Evolutionary conservation across 495 filamentous ascomycete species (phyloP), one percentile per base, ranked within the genome.

Genomic region (Penicillium ochrochloron): DNA sequence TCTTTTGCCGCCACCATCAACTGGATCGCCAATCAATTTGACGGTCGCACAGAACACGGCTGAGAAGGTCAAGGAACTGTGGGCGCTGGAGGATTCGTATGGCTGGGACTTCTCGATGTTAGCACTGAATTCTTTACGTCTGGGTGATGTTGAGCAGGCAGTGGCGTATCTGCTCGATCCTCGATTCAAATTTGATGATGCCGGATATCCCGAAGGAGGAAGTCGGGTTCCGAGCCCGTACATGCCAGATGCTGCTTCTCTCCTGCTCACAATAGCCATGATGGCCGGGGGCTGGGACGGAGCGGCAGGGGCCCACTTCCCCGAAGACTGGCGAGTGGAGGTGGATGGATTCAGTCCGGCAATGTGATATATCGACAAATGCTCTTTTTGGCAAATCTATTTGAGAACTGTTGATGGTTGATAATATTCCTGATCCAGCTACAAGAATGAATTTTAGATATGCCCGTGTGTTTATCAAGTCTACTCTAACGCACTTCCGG

Each of bases 81-180:
- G 42, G 42, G 42, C 42, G 8, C 19, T 46, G 42, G 42, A 46
- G n/a, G 42, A 46, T 11, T 46, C 42, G 12, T 46, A 46, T 15
- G 42, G 42, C 8, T 46, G 42, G 42, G 42, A 46, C 11, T 46
- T 46, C n/a, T 46, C 42, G 5, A 46, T 46, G 42, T 46, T 46
- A 21, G 42, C 42, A 46, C n/a, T 46, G 42, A 46, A 46, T 11
- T 46, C 42, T 12, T 46, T 46, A 11, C 42, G 42, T 11, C n/a
- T 46, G n/a, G 42, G 42, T 46, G 19, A 46, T 11, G 21, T 46
- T 21, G 42, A 46, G n/a, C 42, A 46, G n/a, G 42, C 42, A 21
- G 19, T 46, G 19, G 42, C 42, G 19, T 46, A 46, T 23, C 19
- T 46, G 8, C n/a, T 46, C 8, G 42, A 46, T 19, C 42, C 42